Base-by-base conservation (phyloP, 768 basidiomycete genomes). In the Gautieria morchelliformis region DNA sequence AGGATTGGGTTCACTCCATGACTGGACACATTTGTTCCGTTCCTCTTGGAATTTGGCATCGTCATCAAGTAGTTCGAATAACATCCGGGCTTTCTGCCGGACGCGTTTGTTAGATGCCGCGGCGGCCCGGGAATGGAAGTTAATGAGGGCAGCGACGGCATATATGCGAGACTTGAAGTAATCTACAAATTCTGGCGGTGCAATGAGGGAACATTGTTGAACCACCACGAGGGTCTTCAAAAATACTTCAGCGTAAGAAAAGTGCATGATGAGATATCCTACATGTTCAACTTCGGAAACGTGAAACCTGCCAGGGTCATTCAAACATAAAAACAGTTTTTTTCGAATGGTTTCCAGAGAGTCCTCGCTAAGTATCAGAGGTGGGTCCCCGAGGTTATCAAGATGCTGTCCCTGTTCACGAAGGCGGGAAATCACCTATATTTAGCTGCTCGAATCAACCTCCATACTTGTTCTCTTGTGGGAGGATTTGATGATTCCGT, bases 251-350 rank as follows among this genome's bases (percentile, higher is more conserved):
- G 40, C 7, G 2, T 14, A 7, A 15, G 41, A 3, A 10, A 33
- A 27, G n/a, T 19, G 12, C 6, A 17, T 12, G 6, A 24, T 39
- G 22, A 27, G 2, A 37, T 37, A 2, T 37, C 44, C n/a, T 55
- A 55, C 53, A 45, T 55, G 40, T 55, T 55, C 53, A 14, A 55
- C 45, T 46, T 45, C 41, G 12, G 9, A 42, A 9, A 45, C 12
- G 9, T 22, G 39, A 3, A 17, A 42, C 20, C 14, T 14, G 30
- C 32, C 10, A n/a, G 53, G 53, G 42, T 46, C 24, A 15, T 17
- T 30, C 10, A 55, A 22, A 44, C 53, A 24, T 14, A 33, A 14
- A 10, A 45, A 42, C 15, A 55, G 42, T 9, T 22, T 44, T 15
- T 55, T 20, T 45, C 46, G 41, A 22, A 55, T n/a, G 1, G 14